Evolutionary conservation across 2,329 filamentous ascomycete genomes (phyloP), one percentile per base, ranked within the genome.

Genomic region (Fusarium camptoceras): DNA sequence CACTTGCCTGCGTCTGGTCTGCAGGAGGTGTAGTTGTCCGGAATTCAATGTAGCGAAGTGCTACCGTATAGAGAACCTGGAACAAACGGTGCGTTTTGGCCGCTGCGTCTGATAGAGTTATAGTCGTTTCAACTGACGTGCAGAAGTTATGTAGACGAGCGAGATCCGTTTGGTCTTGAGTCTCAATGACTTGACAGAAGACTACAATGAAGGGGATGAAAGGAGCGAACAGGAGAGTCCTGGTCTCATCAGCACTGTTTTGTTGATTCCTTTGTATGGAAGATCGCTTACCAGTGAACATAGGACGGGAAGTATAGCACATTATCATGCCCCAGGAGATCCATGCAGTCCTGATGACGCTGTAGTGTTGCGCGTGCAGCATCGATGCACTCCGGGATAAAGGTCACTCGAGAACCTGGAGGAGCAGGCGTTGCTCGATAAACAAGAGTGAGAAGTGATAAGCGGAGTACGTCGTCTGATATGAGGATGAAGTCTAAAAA

Each of bases 11-110:
- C 5, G 81, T 76, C 64, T 78, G 73, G 48, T 72, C 71, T 24
- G 75, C 77, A 9, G 72, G 70, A 9, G 73, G 74, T 5, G 74
- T 68, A 9, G 63, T 66, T 28, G 70, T 72, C 53, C 86, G 87
- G 4, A 86, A 85, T 72, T 89, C 85, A 18, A 89, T 80, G 67
- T 90, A 90, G 7, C 89, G 80, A 37, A 83, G 81, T 1, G 88
- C 88, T 10, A 90, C 85, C 37, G 82, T 87, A 67, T 86, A 84
- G 51, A 91, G 83, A 4, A 89, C 84, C 48, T 87, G 83, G 66
- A 87, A 90, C 16, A 91, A 81, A 27, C 84, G 86, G 65, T 87
- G 83, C 18, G 89, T 79, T 68, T 87, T 87, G 27, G 83, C 81
- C 9, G 87, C 84, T 1, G 85, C 85, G 57, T 87, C 74, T 3